A percentile compares a stretch with the other conserved stretches of the same genome.
Conservation (phyloP, 1,139 yeast species). For the Entelexis paramagnoliae region DNA sequence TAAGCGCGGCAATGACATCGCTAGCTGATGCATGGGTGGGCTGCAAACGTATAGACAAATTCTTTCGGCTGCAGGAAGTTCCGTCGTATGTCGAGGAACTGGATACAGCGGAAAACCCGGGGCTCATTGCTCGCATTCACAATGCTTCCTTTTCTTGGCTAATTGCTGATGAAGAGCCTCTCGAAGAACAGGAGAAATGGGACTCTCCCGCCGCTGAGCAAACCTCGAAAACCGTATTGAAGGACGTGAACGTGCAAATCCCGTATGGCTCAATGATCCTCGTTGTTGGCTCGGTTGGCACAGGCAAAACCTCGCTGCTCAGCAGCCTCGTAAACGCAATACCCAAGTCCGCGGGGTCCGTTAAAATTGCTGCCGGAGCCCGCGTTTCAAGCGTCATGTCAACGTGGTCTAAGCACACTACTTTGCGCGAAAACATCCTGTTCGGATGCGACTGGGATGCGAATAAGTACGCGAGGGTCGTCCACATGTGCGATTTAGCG, state of each 20-base stretch:
- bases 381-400: constrained; percentile 37
- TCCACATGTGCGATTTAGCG: constrained; percentile 55
- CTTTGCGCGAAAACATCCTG: constrained; percentile 60
- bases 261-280: constrained; percentile 51
- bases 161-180: not conserved
- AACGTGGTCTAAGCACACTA: constrained; percentile 82
- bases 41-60: constrained; percentile 46
- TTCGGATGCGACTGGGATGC: constrained; percentile 56
- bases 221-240: constrained; percentile 6
- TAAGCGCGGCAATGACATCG: constrained; percentile 48
- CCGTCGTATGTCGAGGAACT: constrained; percentile 26
- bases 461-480: constrained; percentile 44
- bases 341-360: constrained; percentile 41
- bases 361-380: constrained; percentile 32
- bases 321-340: constrained; percentile 53
- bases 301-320: constrained; percentile 58
- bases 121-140: constrained; percentile 2
- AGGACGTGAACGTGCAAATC: constrained; percentile 37
- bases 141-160: constrained; percentile 15
- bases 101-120: not conserved
- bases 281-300: constrained; percentile 60
- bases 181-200: not conserved
- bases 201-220: not conserved
- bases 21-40: constrained; percentile 59
- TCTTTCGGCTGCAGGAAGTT: constrained; percentile 39